Percentiles rank a stretch among this genome's conserved stretches.
Conservation (phyloP, 768 basidiomycete genomes). For the Arthromyces matolae region DNA sequence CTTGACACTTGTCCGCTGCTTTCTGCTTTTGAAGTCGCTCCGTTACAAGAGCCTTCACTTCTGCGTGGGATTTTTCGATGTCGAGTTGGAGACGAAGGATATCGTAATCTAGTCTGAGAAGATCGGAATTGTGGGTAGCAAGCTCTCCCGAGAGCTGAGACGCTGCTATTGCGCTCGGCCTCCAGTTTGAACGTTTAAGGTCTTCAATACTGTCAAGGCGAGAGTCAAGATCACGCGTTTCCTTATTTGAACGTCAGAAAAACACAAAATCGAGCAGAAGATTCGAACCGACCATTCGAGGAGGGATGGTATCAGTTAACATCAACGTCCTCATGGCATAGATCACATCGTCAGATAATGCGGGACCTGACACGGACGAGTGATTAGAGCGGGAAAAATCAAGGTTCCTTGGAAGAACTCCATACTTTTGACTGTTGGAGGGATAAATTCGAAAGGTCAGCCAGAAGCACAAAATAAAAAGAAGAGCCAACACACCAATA, state of each 20-base stretch:
- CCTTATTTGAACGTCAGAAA: background rate
- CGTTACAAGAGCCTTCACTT: background rate
- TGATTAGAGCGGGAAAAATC: too few species aligned
- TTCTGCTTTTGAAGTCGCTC: background rate
- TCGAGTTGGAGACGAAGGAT: background rate
- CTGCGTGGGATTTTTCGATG: background rate
- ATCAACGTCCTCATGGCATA: background rate
- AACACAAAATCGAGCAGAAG: background rate
- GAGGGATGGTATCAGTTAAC: background rate
- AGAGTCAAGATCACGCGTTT: too few species aligned
- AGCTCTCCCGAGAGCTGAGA: background rate
- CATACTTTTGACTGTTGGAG: background rate
- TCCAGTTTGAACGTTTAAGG: background rate
- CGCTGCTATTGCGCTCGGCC: background rate
- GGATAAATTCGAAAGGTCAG: background rate
- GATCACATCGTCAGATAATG: background rate
- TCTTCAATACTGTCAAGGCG: background rate
- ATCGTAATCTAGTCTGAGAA: too few species aligned
- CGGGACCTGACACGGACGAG: background rate
- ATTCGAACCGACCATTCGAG: background rate
- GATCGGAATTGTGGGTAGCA: too few species aligned
- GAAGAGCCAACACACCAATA: background rate
- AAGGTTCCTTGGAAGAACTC: background rate
- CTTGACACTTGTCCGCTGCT: background rate
- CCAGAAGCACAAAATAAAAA: background rate